These are phyloP conservation scores for Ceratobasidium sp. DNA, from an alignment of 1,284 basidiomycete species.

Conservation along the genomic window DNA sequence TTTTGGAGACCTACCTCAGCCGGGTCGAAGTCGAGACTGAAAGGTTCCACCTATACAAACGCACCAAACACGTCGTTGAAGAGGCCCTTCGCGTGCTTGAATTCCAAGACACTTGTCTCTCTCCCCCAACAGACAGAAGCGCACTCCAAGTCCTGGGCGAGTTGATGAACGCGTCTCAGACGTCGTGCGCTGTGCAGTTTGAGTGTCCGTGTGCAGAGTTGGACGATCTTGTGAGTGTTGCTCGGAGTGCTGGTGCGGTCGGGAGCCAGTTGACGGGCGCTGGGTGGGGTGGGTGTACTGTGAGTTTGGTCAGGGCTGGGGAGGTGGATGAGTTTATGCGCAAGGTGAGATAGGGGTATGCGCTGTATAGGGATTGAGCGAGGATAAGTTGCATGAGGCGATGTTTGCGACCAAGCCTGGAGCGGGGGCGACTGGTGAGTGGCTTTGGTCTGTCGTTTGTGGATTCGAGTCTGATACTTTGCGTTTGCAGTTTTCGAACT, in stretches of 20 bases:
- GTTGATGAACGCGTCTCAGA: slow-evolving; percentile 83
- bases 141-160: slow-evolving; percentile 63
- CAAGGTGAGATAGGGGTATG: slow-evolving; percentile 68
- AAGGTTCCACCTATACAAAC: slow-evolving; percentile 81
- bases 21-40: slow-evolving; percentile 84
- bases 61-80: slow-evolving; percentile 78
- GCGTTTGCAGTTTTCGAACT: slow-evolving; percentile 27
- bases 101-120: slow-evolving; percentile 74
- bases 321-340: slow-evolving; percentile 74
- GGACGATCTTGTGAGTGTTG: slow-evolving; percentile 71
- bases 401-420: slow-evolving; percentile 90
- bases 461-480: not conserved
- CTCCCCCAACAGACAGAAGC: slow-evolving; percentile 52
- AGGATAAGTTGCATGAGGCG: slow-evolving; percentile 70
- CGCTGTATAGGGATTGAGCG: slow-evolving; percentile 70
- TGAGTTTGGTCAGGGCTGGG: slow-evolving; percentile 80
- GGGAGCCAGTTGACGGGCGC: slow-evolving; percentile 84
- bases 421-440: slow-evolving; percentile 81
- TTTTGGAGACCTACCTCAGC: slow-evolving; percentile 74
- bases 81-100: slow-evolving; percentile 82
- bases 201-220: slow-evolving; percentile 85
- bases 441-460: not conserved
- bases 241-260: slow-evolving; percentile 74
- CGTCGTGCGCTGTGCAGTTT: slow-evolving; percentile 72
- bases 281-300: slow-evolving; percentile 91